Evolutionary conservation across 176 grass and related monocot genomes (phyloP).

Genomic region (Triticum urartu): DNA sequence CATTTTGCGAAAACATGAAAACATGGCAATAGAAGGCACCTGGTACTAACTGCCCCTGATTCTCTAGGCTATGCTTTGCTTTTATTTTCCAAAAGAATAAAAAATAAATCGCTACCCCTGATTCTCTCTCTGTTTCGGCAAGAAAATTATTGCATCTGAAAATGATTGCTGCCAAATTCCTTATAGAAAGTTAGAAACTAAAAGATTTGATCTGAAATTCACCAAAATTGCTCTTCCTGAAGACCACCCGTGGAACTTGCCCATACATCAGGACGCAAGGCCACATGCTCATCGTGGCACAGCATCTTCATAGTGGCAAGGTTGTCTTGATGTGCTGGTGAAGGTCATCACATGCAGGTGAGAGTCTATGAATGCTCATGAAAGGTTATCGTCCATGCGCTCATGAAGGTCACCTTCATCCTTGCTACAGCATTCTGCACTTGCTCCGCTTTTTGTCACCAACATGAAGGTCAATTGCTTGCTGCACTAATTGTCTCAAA

Average conservation of each 20-base stretch:
- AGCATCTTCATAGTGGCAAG: background rate
- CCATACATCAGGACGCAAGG: background rate
- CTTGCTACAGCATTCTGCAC: background rate
- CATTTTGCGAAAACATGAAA: background rate
- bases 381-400: background rate
- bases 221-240: background rate
- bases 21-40: background rate
- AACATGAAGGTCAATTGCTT: background rate
- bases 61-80: background rate
- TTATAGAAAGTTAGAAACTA: background rate
- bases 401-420: background rate
- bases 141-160: constrained; percentile 1
- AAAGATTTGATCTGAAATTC: background rate
- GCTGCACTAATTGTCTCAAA: background rate
- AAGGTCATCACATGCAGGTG: background rate
- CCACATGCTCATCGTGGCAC: background rate
- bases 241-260: background rate
- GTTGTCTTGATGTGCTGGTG: background rate
- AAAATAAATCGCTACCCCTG: background rate
- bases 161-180: background rate
- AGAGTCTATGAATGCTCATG: background rate
- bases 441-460: background rate
- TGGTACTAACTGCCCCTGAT: background rate
- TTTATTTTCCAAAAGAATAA: background rate
- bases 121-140: background rate